A percentile compares a stretch with the other conserved stretches of the same genome.
These are phyloP conservation scores for Forsythia suspensa DNA, from an alignment of 257 asterid species.

Conservation along the genomic window DNA sequence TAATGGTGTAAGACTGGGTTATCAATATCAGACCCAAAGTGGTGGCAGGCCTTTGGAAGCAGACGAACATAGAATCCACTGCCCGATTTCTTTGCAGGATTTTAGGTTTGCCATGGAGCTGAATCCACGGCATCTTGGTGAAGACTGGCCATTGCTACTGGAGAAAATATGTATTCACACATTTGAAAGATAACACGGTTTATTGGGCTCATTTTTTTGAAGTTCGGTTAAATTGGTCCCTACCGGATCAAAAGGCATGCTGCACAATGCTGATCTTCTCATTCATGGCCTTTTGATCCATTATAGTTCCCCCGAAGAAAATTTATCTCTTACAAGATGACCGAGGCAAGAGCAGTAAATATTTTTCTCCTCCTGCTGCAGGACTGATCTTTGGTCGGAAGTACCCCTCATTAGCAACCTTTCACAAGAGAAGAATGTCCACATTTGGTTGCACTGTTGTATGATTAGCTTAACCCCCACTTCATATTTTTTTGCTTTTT, in stretches of 20 bases:
- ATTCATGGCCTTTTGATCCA: slow-evolving; percentile 40
- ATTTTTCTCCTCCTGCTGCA: slow-evolving; percentile 40
- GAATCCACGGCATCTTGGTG: slow-evolving; percentile 83
- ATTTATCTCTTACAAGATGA: slow-evolving; percentile 1
- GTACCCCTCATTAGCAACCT: slow-evolving; percentile 47
- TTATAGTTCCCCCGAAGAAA: slow-evolving; percentile 35
- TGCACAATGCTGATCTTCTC: slow-evolving; percentile 21
- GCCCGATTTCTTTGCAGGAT: slow-evolving; percentile 73
- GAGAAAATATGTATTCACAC: slow-evolving; percentile 70
- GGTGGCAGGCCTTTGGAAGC: slow-evolving; percentile 42
- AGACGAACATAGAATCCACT: slow-evolving; percentile 28
- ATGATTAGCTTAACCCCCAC: slow-evolving; percentile 68
- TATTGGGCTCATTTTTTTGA: slow-evolving; percentile 20
- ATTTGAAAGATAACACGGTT: slow-evolving; percentile 49
- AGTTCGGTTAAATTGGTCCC: slow-evolving; percentile 31
- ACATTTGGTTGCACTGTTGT: slow-evolving; percentile 72
- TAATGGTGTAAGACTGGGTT: slow-evolving; percentile 60
- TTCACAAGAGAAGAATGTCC: slow-evolving; percentile 38
- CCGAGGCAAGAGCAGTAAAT: slow-evolving; percentile 45
- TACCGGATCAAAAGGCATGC: slow-evolving; percentile 45
- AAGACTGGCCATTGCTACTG: slow-evolving; percentile 90
- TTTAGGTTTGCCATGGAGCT: slow-evolving; percentile 92
- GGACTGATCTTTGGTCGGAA: slow-evolving; percentile 34
- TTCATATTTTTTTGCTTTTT: slow-evolving; percentile 44
- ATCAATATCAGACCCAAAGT: slow-evolving; percentile 39